phyloP scores from a whole-genome alignment of 2,329 filamentous ascomycete species.

The Hortaea sp. region DNA sequence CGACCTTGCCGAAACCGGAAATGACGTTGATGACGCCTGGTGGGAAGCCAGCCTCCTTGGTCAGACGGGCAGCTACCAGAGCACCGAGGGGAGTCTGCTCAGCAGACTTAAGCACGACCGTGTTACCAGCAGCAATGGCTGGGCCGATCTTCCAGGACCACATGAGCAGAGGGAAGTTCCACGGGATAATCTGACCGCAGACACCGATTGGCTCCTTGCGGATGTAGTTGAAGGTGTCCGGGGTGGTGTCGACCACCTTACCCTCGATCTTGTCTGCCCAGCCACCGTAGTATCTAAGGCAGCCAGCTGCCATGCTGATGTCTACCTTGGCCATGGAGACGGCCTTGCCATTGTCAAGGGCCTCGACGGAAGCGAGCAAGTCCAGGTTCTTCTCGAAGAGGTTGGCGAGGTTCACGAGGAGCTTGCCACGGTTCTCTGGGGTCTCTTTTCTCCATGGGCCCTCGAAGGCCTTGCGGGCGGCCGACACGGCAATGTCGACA shows the following conservation, averaged over 20 bases:
- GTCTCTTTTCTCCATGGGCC: conserved; percentile 57
- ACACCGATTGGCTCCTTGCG: conserved; percentile 57
- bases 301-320: conserved; percentile 55
- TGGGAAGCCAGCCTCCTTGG: conserved; percentile 71
- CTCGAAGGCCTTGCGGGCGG: conserved; percentile 78
- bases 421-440: conserved; percentile 59
- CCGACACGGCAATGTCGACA: conserved; percentile 66
- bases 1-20: conserved; percentile 68
- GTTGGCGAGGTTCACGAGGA: conserved; percentile 68
- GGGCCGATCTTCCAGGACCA: conserved; percentile 73
- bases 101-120: conserved; percentile 62
- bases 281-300: conserved; percentile 77
- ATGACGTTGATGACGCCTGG: conserved; percentile 59
- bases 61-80: conserved; percentile 52
- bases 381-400: conserved; percentile 70
- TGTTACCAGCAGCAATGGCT: conserved; percentile 63
- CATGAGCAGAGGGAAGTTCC: conserved; percentile 75
- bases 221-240: conserved; percentile 77
- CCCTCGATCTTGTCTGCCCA: conserved; percentile 89
- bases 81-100: conserved; percentile 66
- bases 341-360: conserved; percentile 81
- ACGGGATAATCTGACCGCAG: conserved; percentile 75
- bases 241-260: conserved; percentile 71
- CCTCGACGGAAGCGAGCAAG: conserved; percentile 69
- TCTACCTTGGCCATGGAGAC: conserved; percentile 68